Evolutionary conservation across 2,329 filamentous ascomycete species (phyloP).

Genomic region (Lasiodiplodia sp.): DNA sequence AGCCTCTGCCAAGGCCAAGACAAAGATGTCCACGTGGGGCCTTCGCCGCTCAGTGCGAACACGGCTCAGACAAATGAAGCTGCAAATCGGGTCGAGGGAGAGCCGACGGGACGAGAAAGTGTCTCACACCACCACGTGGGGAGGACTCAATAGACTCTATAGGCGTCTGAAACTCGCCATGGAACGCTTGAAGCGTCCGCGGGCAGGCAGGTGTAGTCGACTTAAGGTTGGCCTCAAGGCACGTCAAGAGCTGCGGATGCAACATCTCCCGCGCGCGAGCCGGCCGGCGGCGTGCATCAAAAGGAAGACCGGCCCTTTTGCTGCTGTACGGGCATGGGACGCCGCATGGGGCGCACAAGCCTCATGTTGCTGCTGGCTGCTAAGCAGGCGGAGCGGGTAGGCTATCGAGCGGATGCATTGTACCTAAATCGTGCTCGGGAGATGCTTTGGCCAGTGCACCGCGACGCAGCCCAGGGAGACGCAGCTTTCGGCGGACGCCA

Average conservation of each 20-base stretch:
- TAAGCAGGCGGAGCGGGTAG: constrained; percentile 26
- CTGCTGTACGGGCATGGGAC: constrained; percentile 18
- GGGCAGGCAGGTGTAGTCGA: constrained; percentile 20
- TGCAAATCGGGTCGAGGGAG: background rate
- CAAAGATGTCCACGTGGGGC: background rate
- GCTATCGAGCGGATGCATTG: constrained; percentile 24
- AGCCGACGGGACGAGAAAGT: background rate
- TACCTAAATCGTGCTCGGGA: constrained; percentile 27
- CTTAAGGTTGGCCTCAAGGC: constrained; percentile 25
- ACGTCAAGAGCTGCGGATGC: constrained; percentile 25
- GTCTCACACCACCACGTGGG: constrained; percentile 22
- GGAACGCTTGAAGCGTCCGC: background rate
- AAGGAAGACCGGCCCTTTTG: constrained; percentile 14
- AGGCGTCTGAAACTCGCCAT: constrained; percentile 17
- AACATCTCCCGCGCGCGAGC: constrained; percentile 19
- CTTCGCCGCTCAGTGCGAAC: background rate
- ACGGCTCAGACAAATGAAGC: constrained; percentile 8
- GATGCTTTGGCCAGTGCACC: constrained; percentile 25
- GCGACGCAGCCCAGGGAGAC: constrained; percentile 14
- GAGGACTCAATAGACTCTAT: constrained; percentile 14
- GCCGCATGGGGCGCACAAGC: constrained; percentile 27
- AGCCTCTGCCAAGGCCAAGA: constrained; percentile 14
- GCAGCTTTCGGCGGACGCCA: constrained; percentile 13
- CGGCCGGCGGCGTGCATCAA: constrained; percentile 26
- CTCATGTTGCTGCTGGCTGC: constrained; percentile 24